Evolutionary conservation across 1,284 basidiomycete species (phyloP).

Genomic region (Moesziomyces aphidis): DNA sequence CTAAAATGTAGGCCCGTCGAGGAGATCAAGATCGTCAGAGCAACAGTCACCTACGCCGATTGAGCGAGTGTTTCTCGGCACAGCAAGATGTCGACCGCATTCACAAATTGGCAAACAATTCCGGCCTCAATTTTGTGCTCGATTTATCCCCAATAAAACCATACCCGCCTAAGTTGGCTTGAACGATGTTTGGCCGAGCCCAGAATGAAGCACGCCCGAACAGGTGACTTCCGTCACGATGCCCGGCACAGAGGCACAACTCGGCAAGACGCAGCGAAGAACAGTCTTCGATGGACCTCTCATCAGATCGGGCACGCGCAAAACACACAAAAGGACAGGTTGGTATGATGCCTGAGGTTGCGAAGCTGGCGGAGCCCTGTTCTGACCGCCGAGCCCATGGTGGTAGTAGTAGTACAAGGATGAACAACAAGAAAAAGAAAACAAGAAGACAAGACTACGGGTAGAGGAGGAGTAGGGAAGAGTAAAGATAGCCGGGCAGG

Average conservation of each 20-base stretch:
- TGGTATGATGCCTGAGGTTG: slow-evolving; percentile 56
- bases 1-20: slow-evolving; percentile 21
- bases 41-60: slow-evolving; percentile 13
- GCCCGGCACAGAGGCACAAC: too few species aligned
- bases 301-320: neutral
- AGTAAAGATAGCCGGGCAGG: slow-evolving; percentile 11
- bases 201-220: too few species aligned
- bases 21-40: slow-evolving; percentile 46
- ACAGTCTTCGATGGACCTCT: neutral
- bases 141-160: too few species aligned
- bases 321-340: slow-evolving; percentile 18
- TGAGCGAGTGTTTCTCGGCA: neutral
- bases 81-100: neutral
- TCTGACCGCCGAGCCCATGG: slow-evolving; percentile 57
- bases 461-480: slow-evolving; percentile 4
- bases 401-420: slow-evolving; percentile 58
- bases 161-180: too few species aligned
- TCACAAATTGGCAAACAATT: slow-evolving; percentile 2
- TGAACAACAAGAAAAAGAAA: slow-evolving; percentile 52
- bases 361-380: slow-evolving; percentile 53
- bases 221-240: too few species aligned
- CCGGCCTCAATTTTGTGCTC: slow-evolving; percentile 7
- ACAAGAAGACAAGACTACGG: slow-evolving; percentile 13
- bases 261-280: too few species aligned
- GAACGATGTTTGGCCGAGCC: too few species aligned